A percentile compares a stretch with the other conserved stretches of the same genome.
Conservation (phyloP, 371 early-diverging fungal species). For the Batrachochytrium dendrobatidis region DNA sequence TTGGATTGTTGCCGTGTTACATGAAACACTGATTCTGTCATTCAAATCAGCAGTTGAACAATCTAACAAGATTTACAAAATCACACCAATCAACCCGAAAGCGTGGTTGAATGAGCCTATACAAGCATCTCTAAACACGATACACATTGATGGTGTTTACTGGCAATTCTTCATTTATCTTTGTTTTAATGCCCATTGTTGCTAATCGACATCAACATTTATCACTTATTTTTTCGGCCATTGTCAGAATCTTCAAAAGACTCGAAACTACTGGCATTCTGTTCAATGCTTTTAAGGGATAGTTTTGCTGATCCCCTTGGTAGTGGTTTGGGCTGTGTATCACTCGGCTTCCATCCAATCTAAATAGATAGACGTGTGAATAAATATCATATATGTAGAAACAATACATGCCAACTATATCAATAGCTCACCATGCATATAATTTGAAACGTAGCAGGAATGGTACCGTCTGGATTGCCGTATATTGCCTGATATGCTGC, state of each 20-base stretch:
- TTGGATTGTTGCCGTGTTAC: no score
- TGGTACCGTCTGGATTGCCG: slow-evolving; percentile 79
- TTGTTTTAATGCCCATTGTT: no score
- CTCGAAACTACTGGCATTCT: neutral
- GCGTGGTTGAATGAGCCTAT: no score
- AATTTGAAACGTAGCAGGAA: slow-evolving; percentile 90
- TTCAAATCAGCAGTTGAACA: no score
- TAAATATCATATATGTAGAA: neutral
- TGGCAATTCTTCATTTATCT: no score
- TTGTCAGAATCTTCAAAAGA: neutral
- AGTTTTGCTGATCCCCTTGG: slow-evolving; percentile 62
- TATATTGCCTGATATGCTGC: slow-evolving; percentile 87
- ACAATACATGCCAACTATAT: neutral
- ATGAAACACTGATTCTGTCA: no score
- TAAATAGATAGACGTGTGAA: slow-evolving; percentile 15
- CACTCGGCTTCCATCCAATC: slow-evolving; percentile 85
- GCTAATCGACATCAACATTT: no score
- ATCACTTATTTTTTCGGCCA: no score
- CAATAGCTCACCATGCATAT: slow-evolving; percentile 35
- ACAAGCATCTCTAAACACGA: no score
- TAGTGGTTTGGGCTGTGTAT: slow-evolving; percentile 62
- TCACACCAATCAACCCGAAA: no score
- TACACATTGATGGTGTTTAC: no score
- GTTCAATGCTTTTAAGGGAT: slow-evolving; percentile 54
- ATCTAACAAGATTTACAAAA: no score